Evolutionary conservation across 345 rosid genomes (phyloP), one percentile per base, ranked within the genome.

Genomic region (Lumnitzera littorea): DNA sequence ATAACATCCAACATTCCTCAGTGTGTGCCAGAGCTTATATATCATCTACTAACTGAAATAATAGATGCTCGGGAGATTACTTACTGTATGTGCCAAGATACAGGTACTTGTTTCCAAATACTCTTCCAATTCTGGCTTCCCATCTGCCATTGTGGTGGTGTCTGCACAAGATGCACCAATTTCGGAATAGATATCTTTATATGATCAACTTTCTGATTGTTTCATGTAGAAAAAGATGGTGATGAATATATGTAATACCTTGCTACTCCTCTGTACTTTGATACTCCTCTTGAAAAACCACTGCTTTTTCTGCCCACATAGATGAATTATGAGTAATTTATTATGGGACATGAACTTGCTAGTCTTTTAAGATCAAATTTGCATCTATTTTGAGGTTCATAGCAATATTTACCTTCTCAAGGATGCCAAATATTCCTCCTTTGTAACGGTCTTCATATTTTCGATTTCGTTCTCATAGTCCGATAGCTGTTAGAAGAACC

Each of bases 81-180:
- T 76, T 68, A 84, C 88, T 57, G 78, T 85, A 85, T 52, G 91
- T 85, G 57, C 91, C 91, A 15, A 85, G 82, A 63, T 82, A 82
- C 52, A 82, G 85, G 71, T 82, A 82, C 67, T 82, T 85, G 82
- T 82, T 82, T 56, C 88, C 88, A 12, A 80, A 85, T 25, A 80
- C 84, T 73, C 91, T 70, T 24, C 87, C 87, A 14, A 84, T 84
- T 63, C 87, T 74, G 50, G 85, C 91, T 63, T 84, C 91, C 91
- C 91, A 84, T 82, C 87, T 78, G 36, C 91, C 91, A 61, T 84
- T 84, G 55, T 84, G 82, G 58, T 82, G 91, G 72, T 84, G 87
- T 74, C 90, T 81, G 81, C 66, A 62, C 16, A 58, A 36, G 43
- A 60, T 25, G 23, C 5, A 43, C 0, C 62, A 13, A 14, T 53